Conservation (phyloP, 1,139 yeast genomes). For the Taphrina betulina region DNA sequence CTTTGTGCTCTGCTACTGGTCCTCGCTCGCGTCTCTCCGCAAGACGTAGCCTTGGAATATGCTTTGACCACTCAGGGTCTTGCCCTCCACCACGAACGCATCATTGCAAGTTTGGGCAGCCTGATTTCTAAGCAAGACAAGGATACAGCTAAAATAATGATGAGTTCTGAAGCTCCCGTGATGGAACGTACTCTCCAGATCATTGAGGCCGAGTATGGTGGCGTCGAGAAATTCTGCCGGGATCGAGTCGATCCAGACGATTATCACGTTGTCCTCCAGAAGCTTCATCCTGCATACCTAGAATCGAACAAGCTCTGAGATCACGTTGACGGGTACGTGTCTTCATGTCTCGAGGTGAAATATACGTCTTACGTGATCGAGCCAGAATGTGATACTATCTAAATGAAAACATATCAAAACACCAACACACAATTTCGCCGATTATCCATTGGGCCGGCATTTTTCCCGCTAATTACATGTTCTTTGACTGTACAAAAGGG, state of each 20-base stretch:
- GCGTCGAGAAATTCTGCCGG: slow-evolving; percentile 2
- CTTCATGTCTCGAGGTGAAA: too few relatives aligned
- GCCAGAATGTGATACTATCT: too few relatives aligned
- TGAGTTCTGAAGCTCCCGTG: slow-evolving; percentile 5
- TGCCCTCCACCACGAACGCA: slow-evolving; percentile 36
- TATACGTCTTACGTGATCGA: too few relatives aligned
- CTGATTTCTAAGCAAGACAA: background rate
- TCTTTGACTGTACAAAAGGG: too few relatives aligned
- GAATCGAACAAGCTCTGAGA: too few relatives aligned
- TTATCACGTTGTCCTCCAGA: background rate
- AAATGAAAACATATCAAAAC: too few relatives aligned
- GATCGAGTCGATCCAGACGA: background rate
- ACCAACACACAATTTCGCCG: too few relatives aligned
- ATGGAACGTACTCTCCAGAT: slow-evolving; percentile 10
- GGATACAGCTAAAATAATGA: slow-evolving; percentile 1
- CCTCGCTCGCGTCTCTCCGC: slow-evolving; percentile 63
- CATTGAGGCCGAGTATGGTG: slow-evolving; percentile 3
- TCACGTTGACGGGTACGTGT: too few relatives aligned
- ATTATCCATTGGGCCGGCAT: too few relatives aligned
- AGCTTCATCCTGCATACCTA: too few relatives aligned
- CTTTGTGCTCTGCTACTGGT: slow-evolving; percentile 65
- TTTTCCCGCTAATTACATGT: too few relatives aligned
- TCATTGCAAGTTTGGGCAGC: slow-evolving; percentile 30
- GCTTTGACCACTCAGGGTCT: slow-evolving; percentile 72
- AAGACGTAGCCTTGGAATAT: slow-evolving; percentile 67